Conservation (phyloP, 2,329 filamentous ascomycete genomes). For the Ceratocystis variospora region DNA sequence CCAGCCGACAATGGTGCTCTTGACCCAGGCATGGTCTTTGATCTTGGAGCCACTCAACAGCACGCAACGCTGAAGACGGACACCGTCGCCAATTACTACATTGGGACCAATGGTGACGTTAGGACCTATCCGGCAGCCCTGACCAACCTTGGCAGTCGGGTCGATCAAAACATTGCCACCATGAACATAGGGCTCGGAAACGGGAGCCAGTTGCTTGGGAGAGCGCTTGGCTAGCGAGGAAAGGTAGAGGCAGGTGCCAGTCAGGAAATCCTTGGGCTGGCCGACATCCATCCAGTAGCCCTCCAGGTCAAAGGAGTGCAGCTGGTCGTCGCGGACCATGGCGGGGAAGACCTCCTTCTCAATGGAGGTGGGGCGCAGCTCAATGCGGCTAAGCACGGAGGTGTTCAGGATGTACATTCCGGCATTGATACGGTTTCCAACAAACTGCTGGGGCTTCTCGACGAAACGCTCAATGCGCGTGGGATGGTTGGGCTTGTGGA, state of each 20-base stretch:
- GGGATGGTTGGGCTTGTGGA: constrained; percentile 85
- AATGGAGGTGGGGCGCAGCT: constrained; percentile 90
- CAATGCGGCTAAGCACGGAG: constrained; percentile 77
- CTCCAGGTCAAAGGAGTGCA: constrained; percentile 93
- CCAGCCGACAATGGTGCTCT: constrained; percentile 97
- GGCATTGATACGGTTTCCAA: constrained; percentile 96
- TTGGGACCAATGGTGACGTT: constrained; percentile 93
- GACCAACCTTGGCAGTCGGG: constrained; percentile 86
- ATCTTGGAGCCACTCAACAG: constrained; percentile 80
- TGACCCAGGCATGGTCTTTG: constrained; percentile 98
- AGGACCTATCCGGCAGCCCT: constrained; percentile 94
- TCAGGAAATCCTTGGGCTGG: constrained; percentile 96
- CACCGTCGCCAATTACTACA: constrained; percentile 84
- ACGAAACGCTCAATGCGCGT: constrained; percentile 96
- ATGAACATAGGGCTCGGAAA: constrained; percentile 66
- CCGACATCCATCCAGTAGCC: constrained; percentile 99
- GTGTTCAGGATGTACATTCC: constrained; percentile 98
- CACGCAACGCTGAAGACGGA: constrained; percentile 85
- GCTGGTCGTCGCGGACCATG: constrained; percentile 74
- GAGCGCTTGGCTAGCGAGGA: constrained; percentile 81
- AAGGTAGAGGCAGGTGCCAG: constrained; percentile 90
- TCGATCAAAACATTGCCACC: constrained; percentile 94
- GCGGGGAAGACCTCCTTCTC: constrained; percentile 98
- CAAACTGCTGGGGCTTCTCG: constrained; percentile 97
- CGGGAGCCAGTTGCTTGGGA: constrained; percentile 66